Evolutionary conservation across 345 rosid genomes (phyloP).

Genomic region (Eucalyptus albens): DNA sequence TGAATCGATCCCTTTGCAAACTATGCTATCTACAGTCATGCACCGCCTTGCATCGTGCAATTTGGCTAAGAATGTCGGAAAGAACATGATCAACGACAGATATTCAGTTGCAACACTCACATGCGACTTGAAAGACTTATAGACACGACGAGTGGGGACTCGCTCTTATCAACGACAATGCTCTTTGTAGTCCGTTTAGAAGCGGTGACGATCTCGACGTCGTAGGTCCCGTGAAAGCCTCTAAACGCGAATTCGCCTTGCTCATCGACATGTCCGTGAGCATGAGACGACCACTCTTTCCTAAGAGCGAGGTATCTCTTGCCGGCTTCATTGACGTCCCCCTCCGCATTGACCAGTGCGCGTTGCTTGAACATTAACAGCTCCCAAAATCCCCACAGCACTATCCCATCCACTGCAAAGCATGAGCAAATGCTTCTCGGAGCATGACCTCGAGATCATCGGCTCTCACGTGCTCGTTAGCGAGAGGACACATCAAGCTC

Average conservation of each 20-base stretch:
- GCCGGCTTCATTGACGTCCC: conserved; percentile 81
- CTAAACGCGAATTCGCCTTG: conserved; percentile 52
- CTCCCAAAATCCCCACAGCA: conserved; percentile 99
- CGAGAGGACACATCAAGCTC: conserved; percentile 88
- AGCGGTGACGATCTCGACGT: conserved; percentile 21
- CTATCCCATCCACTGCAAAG: conserved; percentile 81
- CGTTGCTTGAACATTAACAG: conserved; percentile 39
- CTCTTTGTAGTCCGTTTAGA: conserved; percentile 27
- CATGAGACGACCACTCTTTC: conserved; percentile 58
- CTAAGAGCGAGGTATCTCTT: conserved; percentile 58
- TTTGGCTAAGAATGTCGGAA: not conserved
- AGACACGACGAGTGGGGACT: conserved; percentile 32
- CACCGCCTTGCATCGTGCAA: not conserved
- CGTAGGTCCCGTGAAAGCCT: conserved; percentile 77
- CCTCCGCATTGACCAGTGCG: conserved; percentile 90
- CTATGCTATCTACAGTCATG: not conserved
- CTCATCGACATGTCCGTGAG: conserved; percentile 38
- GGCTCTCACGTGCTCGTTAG: conserved; percentile 61
- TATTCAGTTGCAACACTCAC: not conserved
- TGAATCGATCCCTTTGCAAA: not conserved
- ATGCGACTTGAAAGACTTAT: conserved; percentile 17
- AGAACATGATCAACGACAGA: not conserved
- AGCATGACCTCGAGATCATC: conserved; percentile 93
- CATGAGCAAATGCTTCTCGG: conserved; percentile 87
- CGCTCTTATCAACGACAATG: conserved; percentile 56